Base-by-base conservation (phyloP, 2,329 filamentous ascomycete genomes). In the Cryphonectria naterciae region DNA sequence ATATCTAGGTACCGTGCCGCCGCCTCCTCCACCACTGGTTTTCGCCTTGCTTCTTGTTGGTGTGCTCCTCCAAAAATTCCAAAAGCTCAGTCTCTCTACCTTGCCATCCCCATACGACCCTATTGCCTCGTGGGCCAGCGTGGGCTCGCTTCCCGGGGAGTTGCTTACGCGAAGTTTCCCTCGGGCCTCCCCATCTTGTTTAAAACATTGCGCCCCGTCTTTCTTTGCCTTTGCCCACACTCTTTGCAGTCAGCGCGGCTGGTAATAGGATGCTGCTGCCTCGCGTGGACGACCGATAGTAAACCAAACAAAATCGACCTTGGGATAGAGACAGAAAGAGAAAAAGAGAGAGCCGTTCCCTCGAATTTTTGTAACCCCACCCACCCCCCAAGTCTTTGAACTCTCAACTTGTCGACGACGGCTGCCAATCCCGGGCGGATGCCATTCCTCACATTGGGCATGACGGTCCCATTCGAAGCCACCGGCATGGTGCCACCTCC, bases 391-490 rank as follows among this genome's bases (percentile, higher is more conserved):
- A 46, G 15, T 22, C 17, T 46, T 6, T 39, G 37, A 7, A 7
- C 17, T 41, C 43, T 46, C 19, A 7, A 7, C 17, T 43, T 46
- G 15, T 49, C 22, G 46, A 67, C 35, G 62, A 35, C 70, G 43
- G 39, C 65, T 58, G 22, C 43, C 65, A 25, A 25, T 25, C 52
- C 67, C 15, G 52, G 65, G 49, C 70, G 69, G 64, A 70, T 73
- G 70, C 62, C 69, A 66, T 65, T 68, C 60, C 32, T 64, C 58
- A 71, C 54, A 52, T 68, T 70, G 73, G 79, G 77, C 69, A 83
- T 84, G 81, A 83, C 80, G 72, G 77, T 80, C 54, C 80, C 81
- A 52, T 81, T 79, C 76, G 78, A 84, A 75, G 79, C 80, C 73
- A 81, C 84, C 77, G 83, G 80, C 73, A 79, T 82, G 68, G 70